phyloP scores from a whole-genome alignment of 2,329 filamentous ascomycete species.

The Thielaviopsis musarum region DNA sequence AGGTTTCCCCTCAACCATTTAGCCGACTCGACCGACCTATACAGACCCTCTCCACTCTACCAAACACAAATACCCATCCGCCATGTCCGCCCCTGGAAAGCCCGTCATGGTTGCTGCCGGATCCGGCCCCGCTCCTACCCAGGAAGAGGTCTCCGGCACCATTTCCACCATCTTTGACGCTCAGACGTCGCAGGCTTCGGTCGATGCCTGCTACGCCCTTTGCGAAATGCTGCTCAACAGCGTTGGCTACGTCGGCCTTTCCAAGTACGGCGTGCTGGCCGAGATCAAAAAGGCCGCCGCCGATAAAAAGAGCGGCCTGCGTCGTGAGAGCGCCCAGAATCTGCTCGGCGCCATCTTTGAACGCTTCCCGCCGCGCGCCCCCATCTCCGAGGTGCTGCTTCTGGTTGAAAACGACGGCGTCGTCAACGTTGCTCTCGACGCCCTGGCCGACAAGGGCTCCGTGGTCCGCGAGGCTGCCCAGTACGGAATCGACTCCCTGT shows the following conservation, averaged over 20 bases:
- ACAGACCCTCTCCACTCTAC: neutral
- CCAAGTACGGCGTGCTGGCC: slow-evolving; percentile 35
- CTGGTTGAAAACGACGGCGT: slow-evolving; percentile 65
- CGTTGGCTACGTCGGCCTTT: slow-evolving; percentile 35
- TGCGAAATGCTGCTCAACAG: slow-evolving; percentile 40
- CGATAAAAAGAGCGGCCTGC: slow-evolving; percentile 84
- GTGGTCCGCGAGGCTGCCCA: slow-evolving; percentile 83
- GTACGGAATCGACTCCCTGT: slow-evolving; percentile 83
- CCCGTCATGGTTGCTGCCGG: slow-evolving; percentile 29
- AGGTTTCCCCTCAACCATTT: neutral
- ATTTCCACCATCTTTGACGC: slow-evolving; percentile 53
- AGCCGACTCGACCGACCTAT: too few relatives aligned
- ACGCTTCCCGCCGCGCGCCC: slow-evolving; percentile 62
- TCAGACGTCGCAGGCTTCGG: slow-evolving; percentile 48
- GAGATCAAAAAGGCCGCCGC: slow-evolving; percentile 55
- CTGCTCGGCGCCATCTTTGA: slow-evolving; percentile 88
- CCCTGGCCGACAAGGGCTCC: slow-evolving; percentile 73
- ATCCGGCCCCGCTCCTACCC: slow-evolving; percentile 39
- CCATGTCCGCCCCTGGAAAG: slow-evolving; percentile 10
- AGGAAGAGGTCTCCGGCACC: slow-evolving; percentile 48
- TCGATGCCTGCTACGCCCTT: slow-evolving; percentile 46
- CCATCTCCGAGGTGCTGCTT: slow-evolving; percentile 64
- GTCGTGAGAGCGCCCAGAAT: slow-evolving; percentile 85
- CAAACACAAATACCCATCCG: neutral
- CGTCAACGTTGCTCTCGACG: slow-evolving; percentile 59